These are phyloP conservation scores for Penicillium aurantiogriseum DNA, from an alignment of 2,329 filamentous ascomycete genomes.

Conservation along the genomic window DNA sequence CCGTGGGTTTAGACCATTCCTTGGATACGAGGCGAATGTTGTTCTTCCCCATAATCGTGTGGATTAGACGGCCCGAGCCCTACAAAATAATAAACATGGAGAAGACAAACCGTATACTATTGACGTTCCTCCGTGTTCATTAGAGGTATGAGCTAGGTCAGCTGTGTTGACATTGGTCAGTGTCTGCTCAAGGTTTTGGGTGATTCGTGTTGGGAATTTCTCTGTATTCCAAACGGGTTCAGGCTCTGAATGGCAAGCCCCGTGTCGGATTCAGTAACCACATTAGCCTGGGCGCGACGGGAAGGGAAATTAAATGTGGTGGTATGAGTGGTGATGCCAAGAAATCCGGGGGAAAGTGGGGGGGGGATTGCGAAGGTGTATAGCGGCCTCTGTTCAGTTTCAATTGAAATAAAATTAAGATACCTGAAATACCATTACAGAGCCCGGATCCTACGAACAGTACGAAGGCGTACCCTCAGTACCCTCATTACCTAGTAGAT, in stretches of 20 bases:
- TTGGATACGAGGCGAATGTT: neutral
- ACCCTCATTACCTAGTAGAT: too few relatives aligned
- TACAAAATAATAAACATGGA: conserved; percentile 3
- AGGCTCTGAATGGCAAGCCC: neutral
- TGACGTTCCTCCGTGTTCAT: neutral
- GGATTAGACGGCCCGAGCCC: conserved; percentile 9
- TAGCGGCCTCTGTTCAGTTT: too few relatives aligned
- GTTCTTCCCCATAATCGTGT: conserved; percentile 1
- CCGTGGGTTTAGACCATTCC: neutral
- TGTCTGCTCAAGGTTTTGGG: neutral
- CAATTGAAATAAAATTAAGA: too few relatives aligned
- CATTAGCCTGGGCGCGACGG: neutral
- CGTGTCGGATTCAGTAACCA: conserved; percentile 9
- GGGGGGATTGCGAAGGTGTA: too few relatives aligned
- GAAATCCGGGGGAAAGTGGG: neutral
- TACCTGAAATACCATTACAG: too few relatives aligned
- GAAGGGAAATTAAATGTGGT: neutral
- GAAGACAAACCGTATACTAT: neutral
- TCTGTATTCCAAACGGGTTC: neutral
- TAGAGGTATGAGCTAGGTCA: neutral
- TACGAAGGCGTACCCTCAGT: too few relatives aligned
- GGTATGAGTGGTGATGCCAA: conserved; percentile 6
- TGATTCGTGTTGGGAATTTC: neutral
- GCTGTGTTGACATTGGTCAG: neutral
- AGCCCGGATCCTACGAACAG: too few relatives aligned